A percentile compares a stretch with the other conserved stretches of the same genome.
Conservation (phyloP, 2,329 filamentous ascomycete species). For the Aquanectria penicillioides region DNA sequence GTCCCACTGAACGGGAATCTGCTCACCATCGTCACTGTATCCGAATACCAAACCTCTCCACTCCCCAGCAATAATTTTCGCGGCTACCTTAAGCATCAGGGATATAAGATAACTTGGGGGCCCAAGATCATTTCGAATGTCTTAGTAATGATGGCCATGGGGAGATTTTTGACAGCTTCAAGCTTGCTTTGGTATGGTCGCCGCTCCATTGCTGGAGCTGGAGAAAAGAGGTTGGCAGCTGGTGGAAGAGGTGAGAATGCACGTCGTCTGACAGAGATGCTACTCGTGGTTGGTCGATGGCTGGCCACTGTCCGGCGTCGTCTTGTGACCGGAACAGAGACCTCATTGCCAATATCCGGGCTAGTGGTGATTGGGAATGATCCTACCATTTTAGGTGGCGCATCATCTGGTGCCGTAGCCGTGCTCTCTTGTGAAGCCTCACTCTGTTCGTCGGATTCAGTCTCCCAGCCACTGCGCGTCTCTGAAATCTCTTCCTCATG, state of each 20-base stretch:
- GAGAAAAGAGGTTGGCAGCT: slow-evolving; percentile 69
- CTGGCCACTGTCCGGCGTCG: slow-evolving; percentile 30
- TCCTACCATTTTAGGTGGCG: slow-evolving; percentile 7
- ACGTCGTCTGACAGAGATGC: slow-evolving; percentile 48
- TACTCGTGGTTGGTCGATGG: slow-evolving; percentile 39
- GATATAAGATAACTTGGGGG: slow-evolving; percentile 83
- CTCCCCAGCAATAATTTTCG: slow-evolving; percentile 73
- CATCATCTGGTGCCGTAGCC: slow-evolving; percentile 34
- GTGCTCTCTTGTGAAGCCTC: slow-evolving; percentile 42
- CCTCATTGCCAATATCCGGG: background rate
- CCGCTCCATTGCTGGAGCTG: slow-evolving; percentile 54
- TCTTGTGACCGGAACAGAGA: slow-evolving; percentile 7
- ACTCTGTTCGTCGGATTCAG: slow-evolving; percentile 33
- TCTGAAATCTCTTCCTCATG: slow-evolving; percentile 20
- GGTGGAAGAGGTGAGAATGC: slow-evolving; percentile 75
- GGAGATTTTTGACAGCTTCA: slow-evolving; percentile 37
- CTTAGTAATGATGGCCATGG: slow-evolving; percentile 75
- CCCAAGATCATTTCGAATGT: slow-evolving; percentile 81
- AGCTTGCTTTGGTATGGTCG: slow-evolving; percentile 34
- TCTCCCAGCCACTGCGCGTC: slow-evolving; percentile 36
- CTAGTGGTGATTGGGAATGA: background rate
- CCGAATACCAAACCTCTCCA: slow-evolving; percentile 70
- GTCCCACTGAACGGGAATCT: slow-evolving; percentile 69
- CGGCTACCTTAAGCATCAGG: slow-evolving; percentile 84
- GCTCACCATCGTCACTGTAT: slow-evolving; percentile 61